Conservation (phyloP, 2,329 filamentous ascomycete species). For the Penicillium sclerotiorum region DNA sequence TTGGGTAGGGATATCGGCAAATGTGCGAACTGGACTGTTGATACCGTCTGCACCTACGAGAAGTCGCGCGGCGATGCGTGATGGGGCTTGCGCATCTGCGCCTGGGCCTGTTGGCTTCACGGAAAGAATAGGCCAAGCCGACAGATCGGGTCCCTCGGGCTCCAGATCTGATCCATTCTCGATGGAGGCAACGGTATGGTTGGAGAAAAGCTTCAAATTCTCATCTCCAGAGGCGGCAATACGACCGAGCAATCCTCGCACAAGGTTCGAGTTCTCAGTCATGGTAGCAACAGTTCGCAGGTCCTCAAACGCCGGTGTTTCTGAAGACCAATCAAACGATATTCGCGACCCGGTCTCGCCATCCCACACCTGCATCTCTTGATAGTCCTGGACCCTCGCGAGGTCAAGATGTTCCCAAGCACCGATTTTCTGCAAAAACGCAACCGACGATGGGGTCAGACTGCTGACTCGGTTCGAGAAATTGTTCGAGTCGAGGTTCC, state of each 20-base stretch:
- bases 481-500: constrained; percentile 65
- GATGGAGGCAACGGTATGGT: constrained; percentile 78
- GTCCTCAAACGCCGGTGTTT: constrained; percentile 50
- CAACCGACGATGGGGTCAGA: constrained; percentile 83
- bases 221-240: constrained; percentile 66
- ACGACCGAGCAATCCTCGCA: constrained; percentile 72
- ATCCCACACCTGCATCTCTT: constrained; percentile 99
- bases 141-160: constrained; percentile 70
- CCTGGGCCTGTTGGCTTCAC: constrained; percentile 58
- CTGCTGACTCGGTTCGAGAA: constrained; percentile 97
- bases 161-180: constrained; percentile 66
- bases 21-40: constrained; percentile 88
- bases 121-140: constrained; percentile 83
- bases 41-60: constrained; percentile 92
- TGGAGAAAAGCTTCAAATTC: constrained; percentile 70
- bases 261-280: constrained; percentile 92
- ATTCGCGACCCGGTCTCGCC: constrained; percentile 85
- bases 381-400: constrained; percentile 79
- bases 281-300: constrained; percentile 82
- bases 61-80: constrained; percentile 73
- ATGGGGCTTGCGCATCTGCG: constrained; percentile 35
- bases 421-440: constrained; percentile 79
- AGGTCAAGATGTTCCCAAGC: constrained; percentile 78
- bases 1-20: constrained; percentile 79
- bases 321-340: constrained; percentile 75